A percentile compares a stretch with the other conserved stretches of the same genome.
These are phyloP conservation scores for Prunus salicina DNA, from an alignment of 306 rosid species.

Conservation along the genomic window DNA sequence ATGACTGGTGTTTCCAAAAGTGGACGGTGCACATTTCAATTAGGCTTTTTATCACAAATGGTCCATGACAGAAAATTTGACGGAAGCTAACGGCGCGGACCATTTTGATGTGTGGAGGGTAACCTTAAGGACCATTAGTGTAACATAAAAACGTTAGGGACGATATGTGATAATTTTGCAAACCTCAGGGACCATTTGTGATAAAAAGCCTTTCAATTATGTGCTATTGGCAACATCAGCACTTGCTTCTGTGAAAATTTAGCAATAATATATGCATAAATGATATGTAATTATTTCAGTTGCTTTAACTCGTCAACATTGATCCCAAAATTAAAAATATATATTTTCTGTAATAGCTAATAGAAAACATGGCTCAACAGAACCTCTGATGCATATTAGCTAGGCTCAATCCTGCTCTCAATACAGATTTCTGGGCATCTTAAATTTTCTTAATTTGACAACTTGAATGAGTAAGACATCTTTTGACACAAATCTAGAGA, in stretches of 20 bases:
- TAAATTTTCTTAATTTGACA: background rate
- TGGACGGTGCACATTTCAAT: background rate
- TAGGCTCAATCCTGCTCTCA: background rate
- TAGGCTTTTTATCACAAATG: background rate
- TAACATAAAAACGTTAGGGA: too few relatives aligned
- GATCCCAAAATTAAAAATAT: background rate
- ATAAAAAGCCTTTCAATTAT: too few relatives aligned
- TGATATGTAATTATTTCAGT: background rate
- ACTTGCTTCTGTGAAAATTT: background rate
- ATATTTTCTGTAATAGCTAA: background rate
- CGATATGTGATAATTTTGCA: too few relatives aligned
- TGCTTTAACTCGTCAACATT: background rate
- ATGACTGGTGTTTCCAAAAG: slow-evolving; percentile 1
- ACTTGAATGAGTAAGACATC: background rate
- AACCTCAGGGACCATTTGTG: too few relatives aligned
- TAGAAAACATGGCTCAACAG: background rate
- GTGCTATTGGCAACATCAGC: slow-evolving; percentile 1
- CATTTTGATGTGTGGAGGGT: too few relatives aligned
- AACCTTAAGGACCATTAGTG: too few relatives aligned
- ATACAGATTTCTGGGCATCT: background rate
- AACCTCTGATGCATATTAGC: background rate
- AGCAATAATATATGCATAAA: background rate
- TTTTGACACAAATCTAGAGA: too few relatives aligned
- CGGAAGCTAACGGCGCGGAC: too few relatives aligned
- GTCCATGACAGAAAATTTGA: too few relatives aligned